phyloP scores from a whole-genome alignment of 805 yeast species.

The Lipomyces japonicus region DNA sequence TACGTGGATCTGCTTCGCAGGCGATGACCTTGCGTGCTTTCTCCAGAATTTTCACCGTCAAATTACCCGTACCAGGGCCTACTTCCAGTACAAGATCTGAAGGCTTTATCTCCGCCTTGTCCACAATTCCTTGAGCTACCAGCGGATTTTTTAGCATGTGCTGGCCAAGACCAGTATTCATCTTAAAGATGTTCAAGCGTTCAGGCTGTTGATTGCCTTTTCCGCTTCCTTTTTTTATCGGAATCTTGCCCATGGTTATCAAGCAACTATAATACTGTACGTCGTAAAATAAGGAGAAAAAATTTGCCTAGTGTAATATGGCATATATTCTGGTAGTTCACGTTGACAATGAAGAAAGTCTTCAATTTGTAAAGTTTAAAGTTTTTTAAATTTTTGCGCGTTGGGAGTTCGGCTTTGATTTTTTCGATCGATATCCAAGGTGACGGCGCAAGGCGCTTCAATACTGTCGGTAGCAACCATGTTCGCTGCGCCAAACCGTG shows the following conservation, averaged over 20 bases:
- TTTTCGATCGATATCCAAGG: no score
- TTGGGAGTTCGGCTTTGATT: no score
- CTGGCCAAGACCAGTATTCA: slow-evolving; percentile 95
- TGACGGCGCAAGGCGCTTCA: no score
- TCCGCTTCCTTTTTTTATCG: slow-evolving; percentile 48
- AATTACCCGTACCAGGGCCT: slow-evolving; percentile 98
- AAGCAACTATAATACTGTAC: neutral
- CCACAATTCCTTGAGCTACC: slow-evolving; percentile 97
- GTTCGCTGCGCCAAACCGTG: slow-evolving; percentile 29
- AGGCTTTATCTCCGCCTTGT: slow-evolving; percentile 88
- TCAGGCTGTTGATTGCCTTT: slow-evolving; percentile 32
- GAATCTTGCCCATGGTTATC: slow-evolving; percentile 26
- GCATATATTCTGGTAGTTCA: no score
- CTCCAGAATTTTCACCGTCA: slow-evolving; percentile 87
- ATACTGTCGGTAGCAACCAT: slow-evolving; percentile 10
- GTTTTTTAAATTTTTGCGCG: no score
- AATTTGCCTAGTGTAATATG: no score
- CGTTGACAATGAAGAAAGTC: no score
- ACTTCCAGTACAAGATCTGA: slow-evolving; percentile 92
- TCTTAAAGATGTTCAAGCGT: slow-evolving; percentile 59
- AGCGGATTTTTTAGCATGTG: slow-evolving; percentile 94
- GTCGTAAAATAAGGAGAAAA: neutral
- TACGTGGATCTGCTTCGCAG: slow-evolving; percentile 98
- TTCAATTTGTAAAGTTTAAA: no score
- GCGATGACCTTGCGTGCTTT: slow-evolving; percentile 93